These are phyloP conservation scores for Hyparrhenia diplandra DNA, from an alignment of 176 grass and related monocot species.

Conservation along the genomic window DNA sequence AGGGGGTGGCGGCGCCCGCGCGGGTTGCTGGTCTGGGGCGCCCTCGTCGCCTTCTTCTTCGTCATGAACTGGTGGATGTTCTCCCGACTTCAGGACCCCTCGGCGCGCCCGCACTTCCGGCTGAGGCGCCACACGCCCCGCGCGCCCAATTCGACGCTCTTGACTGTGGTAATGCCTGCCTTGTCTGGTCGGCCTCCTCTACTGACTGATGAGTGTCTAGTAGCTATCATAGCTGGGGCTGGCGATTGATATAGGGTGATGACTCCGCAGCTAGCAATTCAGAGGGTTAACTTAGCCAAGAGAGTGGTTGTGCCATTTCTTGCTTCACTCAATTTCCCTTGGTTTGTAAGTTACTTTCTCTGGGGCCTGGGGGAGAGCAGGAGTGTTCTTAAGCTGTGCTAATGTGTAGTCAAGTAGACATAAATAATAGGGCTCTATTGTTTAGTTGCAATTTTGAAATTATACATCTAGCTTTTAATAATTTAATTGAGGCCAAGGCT, in stretches of 20 bases:
- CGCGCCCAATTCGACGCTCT: conserved; percentile 7
- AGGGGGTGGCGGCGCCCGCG: conserved; percentile 53
- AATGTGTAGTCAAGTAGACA: neutral
- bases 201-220: neutral
- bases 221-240: no score
- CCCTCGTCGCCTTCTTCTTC: conserved; percentile 84
- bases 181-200: neutral
- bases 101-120: conserved; percentile 35
- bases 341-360: neutral
- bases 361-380: no score
- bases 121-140: conserved; percentile 32
- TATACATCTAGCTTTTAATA: neutral
- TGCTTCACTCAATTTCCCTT: neutral
- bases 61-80: conserved; percentile 99
- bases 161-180: conserved; percentile 35
- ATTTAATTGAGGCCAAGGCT: neutral
- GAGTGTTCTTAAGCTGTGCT: neutral
- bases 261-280: neutral
- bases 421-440: neutral
- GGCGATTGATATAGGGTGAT: neutral
- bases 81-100: conserved; percentile 85
- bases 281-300: neutral
- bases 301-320: neutral
- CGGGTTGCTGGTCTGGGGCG: conserved; percentile 53
- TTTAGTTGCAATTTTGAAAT: neutral